Evolutionary conservation across 345 rosid genomes (phyloP).

Genomic region (Aegle marmelos): DNA sequence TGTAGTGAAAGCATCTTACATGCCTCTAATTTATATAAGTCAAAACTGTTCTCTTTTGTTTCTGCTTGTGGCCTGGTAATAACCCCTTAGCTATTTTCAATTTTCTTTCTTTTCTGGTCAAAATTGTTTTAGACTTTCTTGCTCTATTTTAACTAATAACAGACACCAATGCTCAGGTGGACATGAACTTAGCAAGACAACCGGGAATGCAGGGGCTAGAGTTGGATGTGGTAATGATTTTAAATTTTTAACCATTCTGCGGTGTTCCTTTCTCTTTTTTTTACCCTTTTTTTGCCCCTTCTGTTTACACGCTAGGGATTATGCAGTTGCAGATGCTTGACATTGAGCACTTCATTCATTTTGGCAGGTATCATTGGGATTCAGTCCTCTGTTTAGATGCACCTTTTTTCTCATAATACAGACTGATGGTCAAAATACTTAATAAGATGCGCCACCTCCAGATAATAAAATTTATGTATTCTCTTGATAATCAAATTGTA

Average conservation of each 20-base stretch:
- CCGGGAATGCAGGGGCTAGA: slow-evolving; percentile 89
- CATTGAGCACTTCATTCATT: slow-evolving; percentile 7
- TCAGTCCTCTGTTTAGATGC: slow-evolving; percentile 55
- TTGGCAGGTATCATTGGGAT: slow-evolving; percentile 81
- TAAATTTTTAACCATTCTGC: neutral
- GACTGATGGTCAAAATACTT: neutral
- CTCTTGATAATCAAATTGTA: neutral
- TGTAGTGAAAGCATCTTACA: neutral
- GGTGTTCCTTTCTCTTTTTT: neutral
- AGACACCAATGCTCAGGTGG: slow-evolving; percentile 49
- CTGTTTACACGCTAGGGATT: neutral
- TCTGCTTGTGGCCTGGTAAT: neutral
- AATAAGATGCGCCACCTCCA: neutral
- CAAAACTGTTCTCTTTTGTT: neutral
- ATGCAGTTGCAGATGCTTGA: neutral
- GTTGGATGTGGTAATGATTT: slow-evolving; percentile 74
- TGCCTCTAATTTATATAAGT: neutral
- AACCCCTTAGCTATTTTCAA: neutral
- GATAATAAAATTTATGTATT: neutral
- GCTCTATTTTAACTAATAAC: neutral
- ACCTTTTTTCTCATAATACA: neutral
- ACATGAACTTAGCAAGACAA: slow-evolving; percentile 82
- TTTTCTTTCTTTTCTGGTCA: neutral
- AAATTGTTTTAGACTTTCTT: neutral
- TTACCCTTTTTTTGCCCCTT: neutral